Conservation (phyloP, 225 moss, liverwort and hornwort genomes). For the Asterella californica region DNA sequence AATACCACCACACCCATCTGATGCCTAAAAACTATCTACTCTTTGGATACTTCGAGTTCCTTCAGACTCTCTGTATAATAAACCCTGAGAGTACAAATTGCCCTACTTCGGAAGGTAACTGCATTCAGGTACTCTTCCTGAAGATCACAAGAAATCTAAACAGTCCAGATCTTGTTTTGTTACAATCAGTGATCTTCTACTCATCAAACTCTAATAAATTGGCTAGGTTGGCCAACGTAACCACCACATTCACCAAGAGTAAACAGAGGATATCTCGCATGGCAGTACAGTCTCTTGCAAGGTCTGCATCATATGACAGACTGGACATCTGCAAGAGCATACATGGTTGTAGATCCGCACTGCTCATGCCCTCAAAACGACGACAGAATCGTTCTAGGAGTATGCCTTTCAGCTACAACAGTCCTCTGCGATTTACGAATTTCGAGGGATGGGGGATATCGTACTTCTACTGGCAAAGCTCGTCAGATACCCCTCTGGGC, state of each 20-base stretch:
- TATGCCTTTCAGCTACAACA: background rate
- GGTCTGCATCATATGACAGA: conserved; percentile 8
- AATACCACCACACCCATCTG: conserved; percentile 5
- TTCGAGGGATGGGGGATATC: conserved; percentile 15
- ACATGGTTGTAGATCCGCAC: conserved; percentile 7
- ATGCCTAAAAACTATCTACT: background rate
- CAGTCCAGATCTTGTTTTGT: background rate
- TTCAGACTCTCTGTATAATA: background rate
- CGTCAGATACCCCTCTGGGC: conserved; percentile 18
- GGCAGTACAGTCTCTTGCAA: conserved; percentile 10
- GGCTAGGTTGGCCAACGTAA: background rate
- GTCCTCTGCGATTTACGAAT: background rate
- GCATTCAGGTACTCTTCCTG: background rate
- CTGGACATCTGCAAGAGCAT: conserved; percentile 22
- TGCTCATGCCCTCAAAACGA: conserved; percentile 6
- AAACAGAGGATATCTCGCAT: background rate
- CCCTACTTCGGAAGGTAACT: background rate
- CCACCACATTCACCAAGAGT: background rate
- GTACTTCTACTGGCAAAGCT: conserved; percentile 21
- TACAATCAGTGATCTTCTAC: conserved; percentile 6
- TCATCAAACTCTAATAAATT: background rate
- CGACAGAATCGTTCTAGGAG: background rate
- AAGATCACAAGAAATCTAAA: background rate
- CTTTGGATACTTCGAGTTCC: background rate
- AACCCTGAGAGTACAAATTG: background rate